A percentile compares a stretch with the other conserved stretches of the same genome.
Conservation (phyloP, 805 yeast species). For the Yarrowia keelungensis region DNA sequence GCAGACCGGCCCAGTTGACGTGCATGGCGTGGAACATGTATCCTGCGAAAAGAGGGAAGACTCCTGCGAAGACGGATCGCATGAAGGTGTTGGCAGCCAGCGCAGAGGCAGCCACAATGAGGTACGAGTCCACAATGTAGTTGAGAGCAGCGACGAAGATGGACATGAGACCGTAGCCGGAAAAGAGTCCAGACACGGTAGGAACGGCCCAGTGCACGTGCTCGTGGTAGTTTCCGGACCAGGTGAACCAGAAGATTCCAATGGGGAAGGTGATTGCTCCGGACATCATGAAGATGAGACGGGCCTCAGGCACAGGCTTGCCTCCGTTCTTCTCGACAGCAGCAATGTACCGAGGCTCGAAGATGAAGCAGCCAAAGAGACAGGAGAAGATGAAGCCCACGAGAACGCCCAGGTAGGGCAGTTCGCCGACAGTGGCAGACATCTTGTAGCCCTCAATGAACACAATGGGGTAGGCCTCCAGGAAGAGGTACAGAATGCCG, state of each 20-base stretch:
- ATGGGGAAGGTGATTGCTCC: slow-evolving; percentile 76
- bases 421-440: slow-evolving; percentile 65
- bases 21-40: slow-evolving; percentile 76
- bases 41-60: slow-evolving; percentile 74
- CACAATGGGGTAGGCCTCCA: slow-evolving; percentile 77
- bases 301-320: slow-evolving; percentile 78
- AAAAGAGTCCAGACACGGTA: slow-evolving; percentile 66
- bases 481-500: slow-evolving; percentile 74
- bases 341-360: slow-evolving; percentile 61
- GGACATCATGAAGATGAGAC: slow-evolving; percentile 76
- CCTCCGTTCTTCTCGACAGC: slow-evolving; percentile 62
- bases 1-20: slow-evolving; percentile 79
- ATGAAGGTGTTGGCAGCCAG: slow-evolving; percentile 76
- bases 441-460: slow-evolving; percentile 69
- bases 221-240: slow-evolving; percentile 82
- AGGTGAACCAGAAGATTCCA: slow-evolving; percentile 86
- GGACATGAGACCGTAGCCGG: slow-evolving; percentile 72
- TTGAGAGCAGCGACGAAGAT: slow-evolving; percentile 75
- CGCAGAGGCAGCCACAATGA: slow-evolving; percentile 79
- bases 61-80: slow-evolving; percentile 73
- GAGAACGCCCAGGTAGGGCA: slow-evolving; percentile 80
- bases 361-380: slow-evolving; percentile 58
- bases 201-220: slow-evolving; percentile 83
- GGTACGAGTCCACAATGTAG: slow-evolving; percentile 75
- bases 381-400: slow-evolving; percentile 59